Base-by-base conservation (phyloP, 75 land plant species). In the Isoetes taiwanensis region DNA sequence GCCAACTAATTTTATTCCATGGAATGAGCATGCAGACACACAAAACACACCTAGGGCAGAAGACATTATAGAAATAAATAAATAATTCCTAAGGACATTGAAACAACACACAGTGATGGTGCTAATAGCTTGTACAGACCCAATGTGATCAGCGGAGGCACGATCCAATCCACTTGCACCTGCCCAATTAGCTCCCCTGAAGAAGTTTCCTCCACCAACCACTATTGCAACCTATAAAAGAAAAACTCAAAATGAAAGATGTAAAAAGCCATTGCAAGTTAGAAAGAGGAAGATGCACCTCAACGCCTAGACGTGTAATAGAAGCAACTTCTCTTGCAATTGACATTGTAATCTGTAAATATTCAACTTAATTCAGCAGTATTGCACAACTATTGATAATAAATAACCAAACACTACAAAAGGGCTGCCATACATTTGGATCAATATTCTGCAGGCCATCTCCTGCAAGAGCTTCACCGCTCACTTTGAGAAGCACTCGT, bases 101-200 rank as follows among this genome's bases (percentile, higher is more conserved):
- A n/a, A n/a, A n/a, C n/a, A n/a, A n/a, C n/a, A n/a, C n/a, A n/a
- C n/a, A n/a, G n/a, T n/a, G n/a, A n/a, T n/a, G n/a, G n/a, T n/a
- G n/a, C n/a, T n/a, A n/a, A n/a, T n/a, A n/a, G n/a, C n/a, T n/a
- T n/a, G n/a, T n/a, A n/a, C n/a, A n/a, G n/a, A 90, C 97, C 97
- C 97, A 50, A 90, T 90, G 50, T 90, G 74, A 74, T 90, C 97
- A 25, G 97, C 97, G 41, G 97, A 87, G 21, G 94, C 90, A 43
- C 97, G 88, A 48, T 90, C 97, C 30, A 90, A 76, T 28, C 97
- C 94, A 74, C 97, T 83, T 32, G 67, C 53, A 35, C 67, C 73
- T 4, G 68, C 73, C 73, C 67, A 70, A 19, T 43, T 72, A 21
- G 93, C 53, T 57, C 96, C 96, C 68, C 96, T 79, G 63, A 90